phyloP scores from a whole-genome alignment of 2,329 filamentous ascomycete genomes.

The Ascochyta rabiei region DNA sequence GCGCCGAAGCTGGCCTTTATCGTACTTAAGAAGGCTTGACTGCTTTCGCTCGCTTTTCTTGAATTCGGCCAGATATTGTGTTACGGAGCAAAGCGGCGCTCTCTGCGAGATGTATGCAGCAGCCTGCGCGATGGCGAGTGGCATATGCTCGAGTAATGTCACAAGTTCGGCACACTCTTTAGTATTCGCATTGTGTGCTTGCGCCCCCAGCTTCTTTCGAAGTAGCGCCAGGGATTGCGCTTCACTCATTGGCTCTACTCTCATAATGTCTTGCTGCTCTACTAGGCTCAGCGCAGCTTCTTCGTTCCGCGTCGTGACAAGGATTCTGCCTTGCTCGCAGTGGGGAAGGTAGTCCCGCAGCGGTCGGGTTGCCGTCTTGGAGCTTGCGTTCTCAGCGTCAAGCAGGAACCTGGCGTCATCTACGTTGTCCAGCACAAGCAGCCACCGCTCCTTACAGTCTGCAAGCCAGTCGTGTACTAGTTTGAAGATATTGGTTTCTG shows the following conservation, averaged over 20 bases:
- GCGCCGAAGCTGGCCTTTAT: slow-evolving; percentile 39
- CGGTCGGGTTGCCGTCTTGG: too few relatives aligned
- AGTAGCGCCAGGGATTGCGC: slow-evolving; percentile 3
- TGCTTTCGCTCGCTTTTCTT: slow-evolving; percentile 40
- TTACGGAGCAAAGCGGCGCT: slow-evolving; percentile 19
- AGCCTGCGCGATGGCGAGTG: slow-evolving; percentile 46
- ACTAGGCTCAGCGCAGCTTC: slow-evolving; percentile 16
- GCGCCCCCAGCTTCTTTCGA: slow-evolving; percentile 14
- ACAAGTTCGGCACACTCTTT: slow-evolving; percentile 11
- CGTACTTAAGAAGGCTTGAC: slow-evolving; percentile 22
- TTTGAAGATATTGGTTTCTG: slow-evolving; percentile 20
- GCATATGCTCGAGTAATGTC: slow-evolving; percentile 39
- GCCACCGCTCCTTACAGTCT: slow-evolving; percentile 14
- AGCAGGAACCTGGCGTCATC: slow-evolving; percentile 20
- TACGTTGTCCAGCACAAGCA: slow-evolving; percentile 29
- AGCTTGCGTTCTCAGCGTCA: background rate
- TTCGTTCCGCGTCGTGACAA: slow-evolving; percentile 18
- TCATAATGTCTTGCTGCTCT: slow-evolving; percentile 11
- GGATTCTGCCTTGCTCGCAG: slow-evolving; percentile 15
- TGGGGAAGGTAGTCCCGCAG: slow-evolving; percentile 13
- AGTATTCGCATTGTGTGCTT: background rate
- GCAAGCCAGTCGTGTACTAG: slow-evolving; percentile 15
- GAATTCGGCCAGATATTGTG: slow-evolving; percentile 50
- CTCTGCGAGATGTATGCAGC: slow-evolving; percentile 38
- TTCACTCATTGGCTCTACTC: slow-evolving; percentile 19